Evolutionary conservation across 2,329 filamentous ascomycete genomes (phyloP).

Genomic region (Claviceps pazoutovae): DNA sequence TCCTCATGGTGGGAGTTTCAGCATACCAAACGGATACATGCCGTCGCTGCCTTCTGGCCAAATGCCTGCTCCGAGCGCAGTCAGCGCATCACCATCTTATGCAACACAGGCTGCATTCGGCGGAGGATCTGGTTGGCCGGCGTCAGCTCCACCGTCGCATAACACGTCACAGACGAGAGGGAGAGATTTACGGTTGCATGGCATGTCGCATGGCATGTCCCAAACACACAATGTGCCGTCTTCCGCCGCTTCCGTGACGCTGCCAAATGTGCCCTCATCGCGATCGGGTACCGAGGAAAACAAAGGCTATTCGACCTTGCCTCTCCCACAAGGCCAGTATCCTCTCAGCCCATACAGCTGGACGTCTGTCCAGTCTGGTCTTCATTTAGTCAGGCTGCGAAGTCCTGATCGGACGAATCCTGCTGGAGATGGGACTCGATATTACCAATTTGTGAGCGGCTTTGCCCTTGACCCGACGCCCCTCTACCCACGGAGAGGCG

Average conservation of each 20-base stretch:
- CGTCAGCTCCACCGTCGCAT: neutral
- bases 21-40: neutral
- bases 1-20: neutral
- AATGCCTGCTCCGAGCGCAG: neutral
- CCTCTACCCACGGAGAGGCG: conserved; percentile 20
- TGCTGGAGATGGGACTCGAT: conserved; percentile 16
- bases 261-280: neutral
- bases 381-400: conserved; percentile 33
- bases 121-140: neutral
- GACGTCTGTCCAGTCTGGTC: conserved; percentile 26
- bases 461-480: conserved; percentile 34
- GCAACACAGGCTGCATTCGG: neutral
- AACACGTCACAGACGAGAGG: neutral
- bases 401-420: conserved; percentile 32
- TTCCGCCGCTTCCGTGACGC: neutral
- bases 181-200: neutral
- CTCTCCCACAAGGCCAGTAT: conserved; percentile 19
- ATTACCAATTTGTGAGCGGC: conserved; percentile 44
- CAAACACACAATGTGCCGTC: neutral
- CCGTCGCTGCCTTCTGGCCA: neutral
- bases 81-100: neutral
- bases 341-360: conserved; percentile 27
- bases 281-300: neutral
- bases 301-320: neutral
- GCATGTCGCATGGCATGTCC: no score